These are phyloP conservation scores for Coniochaeta prunicola DNA, from an alignment of 2,329 filamentous ascomycete species.

Conservation along the genomic window DNA sequence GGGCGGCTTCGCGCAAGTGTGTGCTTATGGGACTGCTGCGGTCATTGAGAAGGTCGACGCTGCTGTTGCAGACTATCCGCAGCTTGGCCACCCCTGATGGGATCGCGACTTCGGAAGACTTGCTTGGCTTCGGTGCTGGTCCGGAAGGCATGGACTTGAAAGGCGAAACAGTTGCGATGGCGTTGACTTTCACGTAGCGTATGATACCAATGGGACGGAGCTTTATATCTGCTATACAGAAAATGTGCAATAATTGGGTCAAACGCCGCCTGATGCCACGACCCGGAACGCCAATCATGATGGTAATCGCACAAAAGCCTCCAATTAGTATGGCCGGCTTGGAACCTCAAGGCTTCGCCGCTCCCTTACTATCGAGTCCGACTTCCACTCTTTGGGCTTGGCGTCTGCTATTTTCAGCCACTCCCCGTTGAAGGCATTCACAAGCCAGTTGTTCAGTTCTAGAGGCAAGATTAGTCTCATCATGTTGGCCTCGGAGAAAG, in stretches of 20 bases:
- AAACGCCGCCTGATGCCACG: neutral
- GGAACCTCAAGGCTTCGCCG: neutral
- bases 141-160: too few species aligned
- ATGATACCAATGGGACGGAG: too few species aligned
- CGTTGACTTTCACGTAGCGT: too few species aligned
- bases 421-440: constrained; percentile 97
- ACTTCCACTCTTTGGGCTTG: constrained; percentile 29
- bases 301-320: neutral
- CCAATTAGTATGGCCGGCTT: neutral
- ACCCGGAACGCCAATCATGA: neutral
- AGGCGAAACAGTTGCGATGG: too few species aligned
- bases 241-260: neutral
- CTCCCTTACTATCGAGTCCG: neutral
- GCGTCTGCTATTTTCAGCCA: constrained; percentile 60
- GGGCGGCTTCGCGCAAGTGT: constrained; percentile 46
- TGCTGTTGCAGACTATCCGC: constrained; percentile 15
- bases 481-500: neutral
- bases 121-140: too few species aligned
- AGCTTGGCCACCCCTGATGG: too few species aligned
- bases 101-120: too few species aligned
- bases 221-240: too few species aligned
- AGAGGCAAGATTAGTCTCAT: constrained; percentile 20
- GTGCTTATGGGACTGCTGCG: constrained; percentile 53
- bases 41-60: constrained; percentile 47
- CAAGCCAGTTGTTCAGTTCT: constrained; percentile 83